Evolutionary conservation across 345 rosid genomes (phyloP).

Genomic region (Gynandropsis gynandra): DNA sequence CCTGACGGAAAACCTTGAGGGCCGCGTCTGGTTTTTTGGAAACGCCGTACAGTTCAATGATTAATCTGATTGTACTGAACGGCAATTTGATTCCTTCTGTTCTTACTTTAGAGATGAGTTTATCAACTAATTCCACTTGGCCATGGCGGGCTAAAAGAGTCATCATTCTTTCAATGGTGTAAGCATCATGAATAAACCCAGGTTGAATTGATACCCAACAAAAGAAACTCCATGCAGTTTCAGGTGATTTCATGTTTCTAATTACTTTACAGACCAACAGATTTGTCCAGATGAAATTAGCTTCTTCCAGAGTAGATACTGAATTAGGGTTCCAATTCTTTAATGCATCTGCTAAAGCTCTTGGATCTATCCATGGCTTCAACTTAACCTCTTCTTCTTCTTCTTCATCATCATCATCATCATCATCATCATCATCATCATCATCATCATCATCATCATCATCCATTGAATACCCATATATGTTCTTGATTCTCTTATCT

Average conservation of each 20-base stretch:
- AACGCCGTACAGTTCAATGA: slow-evolving; percentile 76
- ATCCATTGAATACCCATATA: slow-evolving; percentile 31
- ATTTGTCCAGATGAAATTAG: slow-evolving; percentile 79
- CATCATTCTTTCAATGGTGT: slow-evolving; percentile 73
- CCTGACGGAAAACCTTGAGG: slow-evolving; percentile 55
- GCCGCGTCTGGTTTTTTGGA: slow-evolving; percentile 87
- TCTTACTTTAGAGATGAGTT: slow-evolving; percentile 53
- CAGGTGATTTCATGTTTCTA: slow-evolving; percentile 56
- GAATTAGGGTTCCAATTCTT: slow-evolving; percentile 56
- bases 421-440: slow-evolving; percentile 23
- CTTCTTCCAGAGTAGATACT: slow-evolving; percentile 50
- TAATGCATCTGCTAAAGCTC: slow-evolving; percentile 72
- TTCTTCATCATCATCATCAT: slow-evolving; percentile 18
- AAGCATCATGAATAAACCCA: slow-evolving; percentile 67
- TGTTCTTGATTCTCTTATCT: slow-evolving; percentile 51
- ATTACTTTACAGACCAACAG: slow-evolving; percentile 78
- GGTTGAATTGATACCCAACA: slow-evolving; percentile 90
- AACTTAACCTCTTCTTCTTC: slow-evolving; percentile 32
- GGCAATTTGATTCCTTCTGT: slow-evolving; percentile 61
- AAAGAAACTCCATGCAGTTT: slow-evolving; percentile 84
- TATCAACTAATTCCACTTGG: slow-evolving; percentile 57
- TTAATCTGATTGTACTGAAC: slow-evolving; percentile 65
- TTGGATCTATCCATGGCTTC: slow-evolving; percentile 87
- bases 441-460: slow-evolving; percentile 32
- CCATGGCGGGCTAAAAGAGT: slow-evolving; percentile 66